phyloP scores from a whole-genome alignment of 1,284 basidiomycete genomes.

The Cryptococcus depauperatus region DNA sequence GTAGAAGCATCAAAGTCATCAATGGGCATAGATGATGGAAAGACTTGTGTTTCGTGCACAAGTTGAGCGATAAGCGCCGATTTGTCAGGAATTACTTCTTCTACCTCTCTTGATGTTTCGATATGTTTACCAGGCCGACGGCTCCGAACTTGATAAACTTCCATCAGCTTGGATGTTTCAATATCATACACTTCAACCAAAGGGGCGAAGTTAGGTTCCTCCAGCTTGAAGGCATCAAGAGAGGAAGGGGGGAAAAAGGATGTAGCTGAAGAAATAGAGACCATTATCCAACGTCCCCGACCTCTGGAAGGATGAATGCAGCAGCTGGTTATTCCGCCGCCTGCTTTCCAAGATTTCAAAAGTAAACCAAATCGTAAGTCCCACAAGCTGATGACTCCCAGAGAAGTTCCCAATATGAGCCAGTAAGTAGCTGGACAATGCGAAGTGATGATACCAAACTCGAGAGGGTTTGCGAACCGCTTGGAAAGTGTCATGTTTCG shows the following conservation, averaged over 20 bases:
- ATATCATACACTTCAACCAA: conserved; percentile 44
- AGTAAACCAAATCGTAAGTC: conserved; percentile 88
- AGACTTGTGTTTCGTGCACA: conserved; percentile 13
- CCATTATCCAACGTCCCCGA: conserved; percentile 74
- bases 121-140: conserved; percentile 17
- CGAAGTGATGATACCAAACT: conserved; percentile 76
- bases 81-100: conserved; percentile 22
- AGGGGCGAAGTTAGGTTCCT: conserved; percentile 7
- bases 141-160: conserved; percentile 33
- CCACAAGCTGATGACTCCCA: conserved; percentile 79
- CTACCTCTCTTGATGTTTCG: conserved; percentile 1
- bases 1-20: conserved; percentile 9
- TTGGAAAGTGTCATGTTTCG: conserved; percentile 71
- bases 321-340: conserved; percentile 53
- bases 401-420: conserved; percentile 78
- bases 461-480: conserved; percentile 71
- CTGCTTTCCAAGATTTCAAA: conserved; percentile 73
- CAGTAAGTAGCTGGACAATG: conserved; percentile 74
- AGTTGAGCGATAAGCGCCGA: conserved; percentile 26
- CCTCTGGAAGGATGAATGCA: conserved; percentile 68
- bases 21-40: conserved; percentile 6
- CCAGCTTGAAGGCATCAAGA: conserved; percentile 1
- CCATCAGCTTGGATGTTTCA: conserved; percentile 43
- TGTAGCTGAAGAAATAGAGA: conserved; percentile 46
- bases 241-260: background rate